phyloP scores from a whole-genome alignment of 345 rosid species.

The Streptanthus diversifolius region DNA sequence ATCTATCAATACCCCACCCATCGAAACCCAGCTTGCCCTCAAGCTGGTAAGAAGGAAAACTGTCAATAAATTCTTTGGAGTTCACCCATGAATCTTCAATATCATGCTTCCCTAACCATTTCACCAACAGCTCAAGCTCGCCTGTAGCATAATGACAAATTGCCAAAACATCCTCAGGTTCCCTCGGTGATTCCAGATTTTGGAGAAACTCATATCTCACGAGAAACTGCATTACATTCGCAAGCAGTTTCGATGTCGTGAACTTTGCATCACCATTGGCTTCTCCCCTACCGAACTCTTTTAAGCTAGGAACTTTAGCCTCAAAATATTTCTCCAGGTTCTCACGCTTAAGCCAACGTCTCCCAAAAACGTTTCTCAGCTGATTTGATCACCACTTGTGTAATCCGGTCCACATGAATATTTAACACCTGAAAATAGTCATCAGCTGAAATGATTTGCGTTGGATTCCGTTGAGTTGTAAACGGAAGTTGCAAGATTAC shows the following conservation, averaged over 20 bases:
- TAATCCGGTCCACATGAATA: conserved; percentile 44
- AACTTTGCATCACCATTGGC: conserved; percentile 42
- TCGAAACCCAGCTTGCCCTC: no score
- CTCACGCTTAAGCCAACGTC: conserved; percentile 41
- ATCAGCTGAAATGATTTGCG: conserved; percentile 85
- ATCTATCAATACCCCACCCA: no score
- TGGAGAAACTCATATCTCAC: no score
- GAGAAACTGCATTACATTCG: conserved; percentile 58
- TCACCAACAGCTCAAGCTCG: no score
- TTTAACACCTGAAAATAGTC: conserved; percentile 75
- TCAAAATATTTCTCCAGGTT: conserved; percentile 50
- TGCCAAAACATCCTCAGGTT: no score
- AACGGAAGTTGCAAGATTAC: conserved; percentile 84
- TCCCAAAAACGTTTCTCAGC: neutral
- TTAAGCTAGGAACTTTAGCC: conserved; percentile 81
- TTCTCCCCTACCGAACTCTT: conserved; percentile 50
- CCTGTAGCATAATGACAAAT: no score
- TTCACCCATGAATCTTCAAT: no score
- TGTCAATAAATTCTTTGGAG: no score
- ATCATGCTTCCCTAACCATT: no score
- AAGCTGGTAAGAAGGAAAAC: no score
- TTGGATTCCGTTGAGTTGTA: conserved; percentile 70
- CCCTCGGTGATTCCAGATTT: no score
- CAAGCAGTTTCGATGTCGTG: conserved; percentile 56
- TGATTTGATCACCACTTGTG: conserved; percentile 29